Evolutionary conservation across 2,329 filamentous ascomycete genomes (phyloP).

Genomic region (Coniella lustricola): DNA sequence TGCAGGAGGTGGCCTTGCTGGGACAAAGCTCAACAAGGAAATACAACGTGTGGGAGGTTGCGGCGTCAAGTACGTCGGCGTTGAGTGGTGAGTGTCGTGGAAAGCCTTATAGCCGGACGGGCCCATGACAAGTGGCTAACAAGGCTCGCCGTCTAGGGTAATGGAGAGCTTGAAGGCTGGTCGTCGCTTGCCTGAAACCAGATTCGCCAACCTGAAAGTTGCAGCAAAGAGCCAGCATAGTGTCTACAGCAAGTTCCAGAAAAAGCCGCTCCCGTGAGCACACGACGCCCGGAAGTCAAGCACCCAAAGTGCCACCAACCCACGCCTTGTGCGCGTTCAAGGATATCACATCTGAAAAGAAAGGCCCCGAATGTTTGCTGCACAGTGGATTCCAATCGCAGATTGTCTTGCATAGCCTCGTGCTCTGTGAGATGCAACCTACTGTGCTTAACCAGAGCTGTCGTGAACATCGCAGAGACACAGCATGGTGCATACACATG

Average conservation of each 20-base stretch:
- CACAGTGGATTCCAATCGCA: not conserved
- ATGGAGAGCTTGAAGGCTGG: conserved; percentile 76
- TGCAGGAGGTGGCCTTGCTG: conserved; percentile 68
- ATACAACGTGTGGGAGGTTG: conserved; percentile 60
- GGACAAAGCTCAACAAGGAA: conserved; percentile 75
- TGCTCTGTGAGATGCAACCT: conserved; percentile 3
- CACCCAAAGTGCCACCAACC: not conserved
- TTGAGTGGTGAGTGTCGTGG: conserved; percentile 59
- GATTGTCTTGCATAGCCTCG: conserved; percentile 6
- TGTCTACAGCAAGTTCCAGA: conserved; percentile 42
- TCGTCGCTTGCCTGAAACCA: conserved; percentile 66
- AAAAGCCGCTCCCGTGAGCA: conserved; percentile 8
- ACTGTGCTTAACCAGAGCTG: not conserved
- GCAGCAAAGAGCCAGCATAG: conserved; percentile 57
- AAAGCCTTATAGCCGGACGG: not conserved
- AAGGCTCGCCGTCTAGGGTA: conserved; percentile 44
- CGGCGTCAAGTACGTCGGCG: conserved; percentile 70
- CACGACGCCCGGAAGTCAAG: not conserved
- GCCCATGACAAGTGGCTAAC: not conserved
- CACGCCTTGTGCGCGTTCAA: not conserved
- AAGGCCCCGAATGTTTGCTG: conserved; percentile 10
- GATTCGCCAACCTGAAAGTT: conserved; percentile 59
- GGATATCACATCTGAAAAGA: not conserved
- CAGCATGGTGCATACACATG: conserved; percentile 12
- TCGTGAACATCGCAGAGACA: conserved; percentile 1